Base-by-base conservation (phyloP, 768 basidiomycete species). In the Lyophyllum shimeji region DNA sequence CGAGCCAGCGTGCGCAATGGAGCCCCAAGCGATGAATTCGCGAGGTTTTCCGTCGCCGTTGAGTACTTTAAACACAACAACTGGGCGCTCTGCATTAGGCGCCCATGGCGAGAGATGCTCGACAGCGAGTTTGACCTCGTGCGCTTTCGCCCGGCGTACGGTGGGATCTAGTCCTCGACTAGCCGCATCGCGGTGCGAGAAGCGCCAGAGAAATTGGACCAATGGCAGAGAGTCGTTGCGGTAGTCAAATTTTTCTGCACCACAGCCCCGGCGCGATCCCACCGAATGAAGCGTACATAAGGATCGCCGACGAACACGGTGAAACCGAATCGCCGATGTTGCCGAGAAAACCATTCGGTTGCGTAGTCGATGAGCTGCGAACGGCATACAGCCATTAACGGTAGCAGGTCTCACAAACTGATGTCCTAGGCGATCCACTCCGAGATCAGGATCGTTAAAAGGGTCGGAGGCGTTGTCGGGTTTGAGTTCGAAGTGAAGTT, bases 201-300 rank as follows among this genome's bases (percentile, higher is more conserved):
- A 71, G 3, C 66, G 63, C 64, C 65, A 69, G 7, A 75, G 55
- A 50, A 73, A 74, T 0, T 67, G 58, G n/a, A 64, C 52, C 0
- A 76, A 58, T 1, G 57, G 18, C 9, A 50, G 0, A 13, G 63
- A 63, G 0, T 68, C 20, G 2, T 57, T 9, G 11, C 52, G 53
- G 29, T 66, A 67, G 46, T 69, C 45, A 60, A 76, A 73, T 0
- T 46, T 21, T 18, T 58, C 52, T 0, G 72, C 1, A 72, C 71
- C 13, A 76, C 60, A 0, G 59, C 63, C 11, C 73, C 75, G 9
- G 70, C 58, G 1, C 73, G 66, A 49, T 76, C 75, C 60, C 67
- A 64, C 3, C 68, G 66, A 25, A 76, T 63, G 39, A 76, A 57
- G 7, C 73, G 69, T 5, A 60, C 69, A 20, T 49, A 54, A 0